Base-by-base conservation (phyloP, 2,329 filamentous ascomycete species). In the Xylaria sp. region DNA sequence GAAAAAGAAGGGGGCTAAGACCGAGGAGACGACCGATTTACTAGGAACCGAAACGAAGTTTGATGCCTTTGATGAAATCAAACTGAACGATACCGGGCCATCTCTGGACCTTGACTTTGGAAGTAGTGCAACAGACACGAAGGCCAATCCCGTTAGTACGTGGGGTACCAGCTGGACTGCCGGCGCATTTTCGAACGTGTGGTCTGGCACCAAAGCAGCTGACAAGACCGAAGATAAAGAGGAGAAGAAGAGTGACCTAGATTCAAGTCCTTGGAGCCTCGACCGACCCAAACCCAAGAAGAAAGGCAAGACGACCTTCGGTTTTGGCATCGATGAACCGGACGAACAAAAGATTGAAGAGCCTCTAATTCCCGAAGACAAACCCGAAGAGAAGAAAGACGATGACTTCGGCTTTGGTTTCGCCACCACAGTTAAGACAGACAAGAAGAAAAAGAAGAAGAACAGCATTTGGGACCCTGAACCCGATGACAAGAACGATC, bases 11-110 rank as follows among this genome's bases (percentile, higher is more conserved):
- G 80, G 79, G 6, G 41, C 41, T 71, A 88, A 86, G 51, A 80
- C 71, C 12, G 68, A 55, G 57, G 69, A 70, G 32, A 76, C 78
- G 52, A 71, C 73, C 32, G 81, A 79, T 46, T 72, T 76, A 6
- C 73, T 81, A 56, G 77, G 78, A n/a, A 65, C 73, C 46, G 51
- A 76, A 13, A 69, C 77, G 25, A 84, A 84, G 57, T 81, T 85
- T 52, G 86, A 87, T 65, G 81, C 85, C n/a, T 92, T 93, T 73
- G 85, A 92, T 54, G 90, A 93, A 34, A 89, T 94, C 72, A 91
- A 89, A 74, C 80, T 93, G 32, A 86, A 90, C 72, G 89, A 91
- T 65, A 76, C 81, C 32, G 84, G 82, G n/a, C 87, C 88, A 1
- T 87, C 88, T 65, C 76, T 89, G 6, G 87, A 90, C 70, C 76